Percentiles rank a stretch among this genome's conserved stretches.
These are phyloP conservation scores for Fusarium subtropicale DNA, from an alignment of 2,329 filamentous ascomycete genomes.

Conservation along the genomic window DNA sequence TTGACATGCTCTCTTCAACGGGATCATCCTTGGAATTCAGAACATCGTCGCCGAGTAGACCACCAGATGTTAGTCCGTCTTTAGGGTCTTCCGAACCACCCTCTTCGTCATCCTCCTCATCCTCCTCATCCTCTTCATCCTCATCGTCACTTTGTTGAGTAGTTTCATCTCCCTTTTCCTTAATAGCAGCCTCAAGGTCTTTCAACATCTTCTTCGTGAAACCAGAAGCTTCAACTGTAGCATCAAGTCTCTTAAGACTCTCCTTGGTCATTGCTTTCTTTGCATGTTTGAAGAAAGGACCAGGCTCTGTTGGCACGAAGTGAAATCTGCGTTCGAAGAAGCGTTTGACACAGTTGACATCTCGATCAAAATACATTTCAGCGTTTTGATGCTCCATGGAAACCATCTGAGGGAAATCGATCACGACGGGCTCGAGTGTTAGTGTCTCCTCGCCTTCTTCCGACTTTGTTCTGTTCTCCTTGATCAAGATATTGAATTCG, in stretches of 20 bases:
- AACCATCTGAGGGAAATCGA: slow-evolving; percentile 98
- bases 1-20: slow-evolving; percentile 48
- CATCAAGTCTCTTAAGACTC: slow-evolving; percentile 78
- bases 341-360: slow-evolving; percentile 93
- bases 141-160: slow-evolving; percentile 53
- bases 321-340: slow-evolving; percentile 93
- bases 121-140: slow-evolving; percentile 48
- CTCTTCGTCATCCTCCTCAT: slow-evolving; percentile 49
- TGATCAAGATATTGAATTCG: slow-evolving; percentile 97
- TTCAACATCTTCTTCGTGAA: slow-evolving; percentile 98
- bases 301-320: slow-evolving; percentile 83
- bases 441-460: slow-evolving; percentile 59
- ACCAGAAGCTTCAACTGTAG: slow-evolving; percentile 89
- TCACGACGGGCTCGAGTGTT: slow-evolving; percentile 80
- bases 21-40: slow-evolving; percentile 26
- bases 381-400: slow-evolving; percentile 95
- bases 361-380: slow-evolving; percentile 96
- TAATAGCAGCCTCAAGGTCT: slow-evolving; percentile 91
- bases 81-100: slow-evolving; percentile 39
- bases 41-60: slow-evolving; percentile 41
- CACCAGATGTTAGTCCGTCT: slow-evolving; percentile 34
- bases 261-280: slow-evolving; percentile 77
- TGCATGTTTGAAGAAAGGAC: slow-evolving; percentile 87
- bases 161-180: slow-evolving; percentile 72
- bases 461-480: slow-evolving; percentile 69